Evolutionary conservation across 352 stramenopile species (phyloP).

Genomic region (Phytophthora sp.): DNA sequence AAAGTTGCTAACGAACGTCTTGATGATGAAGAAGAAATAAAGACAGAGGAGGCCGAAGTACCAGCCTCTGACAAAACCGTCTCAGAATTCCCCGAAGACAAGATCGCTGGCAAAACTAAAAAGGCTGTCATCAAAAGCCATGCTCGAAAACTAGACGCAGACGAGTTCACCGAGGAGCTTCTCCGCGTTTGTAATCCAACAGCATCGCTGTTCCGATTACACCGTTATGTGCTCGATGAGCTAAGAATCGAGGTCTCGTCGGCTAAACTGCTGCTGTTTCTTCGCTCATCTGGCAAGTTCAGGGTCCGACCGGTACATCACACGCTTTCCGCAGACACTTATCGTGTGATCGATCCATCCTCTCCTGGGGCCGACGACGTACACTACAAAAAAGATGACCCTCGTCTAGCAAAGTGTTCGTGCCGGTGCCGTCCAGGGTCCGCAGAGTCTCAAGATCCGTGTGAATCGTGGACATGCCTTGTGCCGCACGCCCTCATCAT

Average conservation of each 20-base stretch:
- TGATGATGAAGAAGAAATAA: too few species aligned
- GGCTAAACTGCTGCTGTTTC: constrained; percentile 45
- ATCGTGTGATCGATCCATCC: constrained; percentile 32
- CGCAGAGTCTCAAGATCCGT: constrained; percentile 37
- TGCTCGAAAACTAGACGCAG: constrained; percentile 32
- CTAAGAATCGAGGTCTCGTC: constrained; percentile 49
- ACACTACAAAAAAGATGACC: constrained; percentile 38
- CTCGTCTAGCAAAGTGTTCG: constrained; percentile 44
- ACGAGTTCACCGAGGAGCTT: constrained; percentile 42
- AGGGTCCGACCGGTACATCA: constrained; percentile 42
- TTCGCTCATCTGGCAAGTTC: constrained; percentile 49
- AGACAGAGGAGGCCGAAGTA: neutral
- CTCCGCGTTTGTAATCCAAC: constrained; percentile 51
- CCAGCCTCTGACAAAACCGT: neutral
- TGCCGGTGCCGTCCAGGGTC: constrained; percentile 46
- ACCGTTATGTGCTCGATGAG: constrained; percentile 58
- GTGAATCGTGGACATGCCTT: constrained; percentile 59
- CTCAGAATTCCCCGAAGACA: neutral
- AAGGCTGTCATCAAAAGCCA: neutral
- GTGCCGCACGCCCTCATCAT: constrained; percentile 64
- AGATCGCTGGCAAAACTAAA: neutral
- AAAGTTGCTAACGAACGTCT: too few species aligned
- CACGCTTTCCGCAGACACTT: constrained; percentile 24
- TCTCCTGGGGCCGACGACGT: constrained; percentile 25
- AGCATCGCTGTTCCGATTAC: constrained; percentile 63